Evolutionary conservation across 176 grass and related monocot species (phyloP).

Genomic region (Miscanthus lutarioriparius): DNA sequence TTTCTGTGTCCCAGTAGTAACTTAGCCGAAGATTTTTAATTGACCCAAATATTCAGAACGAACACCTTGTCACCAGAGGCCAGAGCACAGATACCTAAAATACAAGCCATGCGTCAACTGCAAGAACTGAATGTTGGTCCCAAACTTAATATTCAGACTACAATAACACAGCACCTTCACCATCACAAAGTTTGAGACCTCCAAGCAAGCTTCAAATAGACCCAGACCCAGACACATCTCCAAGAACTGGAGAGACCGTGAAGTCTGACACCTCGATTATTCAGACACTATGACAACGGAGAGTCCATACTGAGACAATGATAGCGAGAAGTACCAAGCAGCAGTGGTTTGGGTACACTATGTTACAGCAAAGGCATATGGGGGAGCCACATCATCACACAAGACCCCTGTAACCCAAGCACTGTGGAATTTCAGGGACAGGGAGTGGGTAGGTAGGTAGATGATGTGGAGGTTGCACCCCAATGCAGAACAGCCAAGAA

Average conservation of each 20-base stretch:
- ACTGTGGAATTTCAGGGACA: constrained; percentile 30
- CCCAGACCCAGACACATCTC: background rate
- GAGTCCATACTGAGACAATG: background rate
- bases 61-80: background rate
- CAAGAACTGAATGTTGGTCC: background rate
- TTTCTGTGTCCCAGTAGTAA: background rate
- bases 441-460: constrained; percentile 22
- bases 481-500: constrained; percentile 91
- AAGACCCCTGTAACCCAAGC: constrained; percentile 37
- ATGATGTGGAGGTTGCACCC: constrained; percentile 37
- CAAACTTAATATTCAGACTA: background rate
- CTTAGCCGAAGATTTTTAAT: background rate
- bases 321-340: background rate
- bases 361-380: constrained; percentile 35
- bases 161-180: background rate
- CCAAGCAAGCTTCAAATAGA: constrained; percentile 11
- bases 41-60: background rate
- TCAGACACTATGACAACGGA: constrained; percentile 14
- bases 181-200: background rate
- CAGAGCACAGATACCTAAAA: background rate
- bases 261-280: constrained; percentile 30
- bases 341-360: constrained; percentile 31
- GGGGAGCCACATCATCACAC: constrained; percentile 43
- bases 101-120: background rate
- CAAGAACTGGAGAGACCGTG: constrained; percentile 2